phyloP scores from a whole-genome alignment of 371 early-diverging fungal genomes.

The Circinella minor region DNA sequence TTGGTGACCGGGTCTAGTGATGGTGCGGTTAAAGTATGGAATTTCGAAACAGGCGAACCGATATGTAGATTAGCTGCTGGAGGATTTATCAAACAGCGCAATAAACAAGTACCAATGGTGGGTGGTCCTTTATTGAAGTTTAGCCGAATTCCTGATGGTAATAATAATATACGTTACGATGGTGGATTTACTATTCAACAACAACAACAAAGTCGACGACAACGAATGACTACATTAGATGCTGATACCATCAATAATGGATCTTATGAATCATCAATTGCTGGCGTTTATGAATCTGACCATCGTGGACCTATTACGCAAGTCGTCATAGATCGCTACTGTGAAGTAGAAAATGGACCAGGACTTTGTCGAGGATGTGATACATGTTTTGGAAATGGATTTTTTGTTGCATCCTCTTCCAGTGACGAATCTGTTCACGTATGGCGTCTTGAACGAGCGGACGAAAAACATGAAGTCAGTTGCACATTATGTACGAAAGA shows the following conservation, averaged over 20 bases:
- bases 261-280: conserved; percentile 1
- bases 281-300: conserved; percentile 11
- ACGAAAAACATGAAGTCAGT: conserved; percentile 22
- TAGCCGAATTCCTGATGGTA: conserved; percentile 17
- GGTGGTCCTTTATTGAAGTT: conserved; percentile 29
- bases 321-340: conserved; percentile 35
- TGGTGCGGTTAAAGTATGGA: conserved; percentile 80
- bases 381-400: conserved; percentile 41
- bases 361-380: conserved; percentile 35
- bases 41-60: conserved; percentile 68
- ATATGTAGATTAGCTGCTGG: conserved; percentile 38
- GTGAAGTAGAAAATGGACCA: conserved; percentile 32
- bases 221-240: not conserved
- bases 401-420: conserved; percentile 40
- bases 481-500: conserved; percentile 33
- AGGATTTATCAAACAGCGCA: conserved; percentile 14
- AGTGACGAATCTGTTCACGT: conserved; percentile 38
- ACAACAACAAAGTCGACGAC: not conserved
- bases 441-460: conserved; percentile 41
- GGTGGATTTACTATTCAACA: too few species aligned
- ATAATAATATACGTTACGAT: not conserved
- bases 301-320: conserved; percentile 37
- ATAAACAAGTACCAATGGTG: conserved; percentile 17
- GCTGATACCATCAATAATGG: not conserved
- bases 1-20: conserved; percentile 81